Percentiles rank a stretch among this genome's conserved stretches.
These are phyloP conservation scores for Zalaria sp. DNA, from an alignment of 2,329 filamentous ascomycete genomes.

Conservation along the genomic window DNA sequence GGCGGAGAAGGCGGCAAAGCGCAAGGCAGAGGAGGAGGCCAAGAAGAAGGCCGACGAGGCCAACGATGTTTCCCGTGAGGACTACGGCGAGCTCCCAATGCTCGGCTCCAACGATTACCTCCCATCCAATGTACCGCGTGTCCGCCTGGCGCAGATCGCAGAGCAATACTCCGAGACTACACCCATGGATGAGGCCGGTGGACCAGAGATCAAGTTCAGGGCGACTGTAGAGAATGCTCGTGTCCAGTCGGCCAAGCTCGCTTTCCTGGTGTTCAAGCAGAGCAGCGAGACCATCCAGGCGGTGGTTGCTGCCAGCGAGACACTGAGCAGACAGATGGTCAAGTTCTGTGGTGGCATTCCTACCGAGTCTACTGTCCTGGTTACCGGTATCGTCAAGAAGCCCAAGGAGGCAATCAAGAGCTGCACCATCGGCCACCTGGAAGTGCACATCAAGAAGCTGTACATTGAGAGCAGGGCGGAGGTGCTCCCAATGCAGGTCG, in stretches of 20 bases:
- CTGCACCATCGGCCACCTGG: conserved; percentile 62
- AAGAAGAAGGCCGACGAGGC: conserved; percentile 54
- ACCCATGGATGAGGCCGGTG: conserved; percentile 19
- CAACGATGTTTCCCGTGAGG: conserved; percentile 53
- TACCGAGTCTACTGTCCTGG: conserved; percentile 67
- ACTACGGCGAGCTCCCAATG: conserved; percentile 61
- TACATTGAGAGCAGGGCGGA: conserved; percentile 59
- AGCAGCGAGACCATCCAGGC: conserved; percentile 68
- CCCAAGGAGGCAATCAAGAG: conserved; percentile 81
- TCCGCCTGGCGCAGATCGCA: conserved; percentile 47
- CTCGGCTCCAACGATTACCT: conserved; percentile 38
- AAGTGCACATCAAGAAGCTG: conserved; percentile 79
- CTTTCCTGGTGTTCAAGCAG: conserved; percentile 74
- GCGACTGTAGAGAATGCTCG: conserved; percentile 79
- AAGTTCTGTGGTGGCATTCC: conserved; percentile 70
- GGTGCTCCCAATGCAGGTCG: conserved; percentile 45
- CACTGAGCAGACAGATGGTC: conserved; percentile 74
- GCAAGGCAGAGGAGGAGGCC: conserved; percentile 52
- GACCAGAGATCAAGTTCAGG: conserved; percentile 53
- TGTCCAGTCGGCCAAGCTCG: conserved; percentile 80
- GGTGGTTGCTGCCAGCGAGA: conserved; percentile 50
- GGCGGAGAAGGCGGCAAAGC: conserved; percentile 52
- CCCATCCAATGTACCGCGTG: conserved; percentile 39
- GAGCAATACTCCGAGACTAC: conserved; percentile 51
- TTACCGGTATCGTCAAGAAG: conserved; percentile 70